Base-by-base conservation (phyloP, 139 green algal genomes). In the Spirogloea muscicola region DNA sequence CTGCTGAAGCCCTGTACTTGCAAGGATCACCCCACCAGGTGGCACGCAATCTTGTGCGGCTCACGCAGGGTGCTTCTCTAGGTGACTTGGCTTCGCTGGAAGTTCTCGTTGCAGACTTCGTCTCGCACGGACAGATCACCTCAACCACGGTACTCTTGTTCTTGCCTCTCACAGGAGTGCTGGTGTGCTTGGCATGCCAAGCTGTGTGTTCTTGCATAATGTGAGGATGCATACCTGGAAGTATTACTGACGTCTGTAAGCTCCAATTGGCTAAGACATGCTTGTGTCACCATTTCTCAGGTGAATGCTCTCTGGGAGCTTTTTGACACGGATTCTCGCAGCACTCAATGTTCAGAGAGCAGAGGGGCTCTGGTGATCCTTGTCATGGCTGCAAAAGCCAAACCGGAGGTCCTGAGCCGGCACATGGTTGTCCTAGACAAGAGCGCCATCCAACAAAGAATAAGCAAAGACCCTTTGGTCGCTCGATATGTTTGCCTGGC, bases 61-160 rank as follows among this genome's bases (percentile, higher is more conserved):
- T 95, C 3, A 82, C 80, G 3, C 43, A 74, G 4, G 85, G 84
- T 33, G 63, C 85, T 33, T 87, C 70, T 3, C 58, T 94, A 4
- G 89, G 87, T 0, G 90, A 96, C 72, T 76, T 96, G 46, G 76
- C 85, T 3, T 67, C 88, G 0, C 63, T 96, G 59, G 90, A 95
- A 76, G 63, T 44, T 27, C 40, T 86, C 3, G n/a, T 88, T 10
- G 16, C 29, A 16, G 27, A 68, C 18, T 62, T 88, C n/a, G 37
- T 81, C 29, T 31, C 48, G 18, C 68, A 44, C 21, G 62, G 44
- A 7, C 10, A 25, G 1, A 25, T 79, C 71, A 71, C 58, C 18
- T n/a, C 41, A 29, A 48, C 37, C 13, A 69, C 49, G 27, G 64
- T 76, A n/a, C 29, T 44, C 58, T 55, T n/a, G n/a, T n/a, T n/a